Base-by-base conservation (phyloP, 768 basidiomycete species). In the Podaxis mareebaensis region DNA sequence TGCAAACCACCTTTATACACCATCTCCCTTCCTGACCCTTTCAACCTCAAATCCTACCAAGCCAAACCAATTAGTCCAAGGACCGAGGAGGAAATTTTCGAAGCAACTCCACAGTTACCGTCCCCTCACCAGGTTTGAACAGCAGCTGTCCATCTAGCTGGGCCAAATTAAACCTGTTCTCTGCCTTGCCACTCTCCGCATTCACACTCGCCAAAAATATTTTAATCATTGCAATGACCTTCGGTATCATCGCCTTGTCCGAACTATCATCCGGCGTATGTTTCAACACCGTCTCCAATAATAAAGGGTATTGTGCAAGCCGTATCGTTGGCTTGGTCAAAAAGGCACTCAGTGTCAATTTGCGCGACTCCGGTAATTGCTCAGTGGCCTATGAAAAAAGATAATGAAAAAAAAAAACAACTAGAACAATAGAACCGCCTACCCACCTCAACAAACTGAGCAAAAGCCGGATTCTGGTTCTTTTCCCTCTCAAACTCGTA, bases 401-500 rank as follows among this genome's bases (percentile, higher is more conserved):
- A 7, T 33, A 33, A 33, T 33, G 30, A 33, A 33, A 33, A 33
- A 30, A 26, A 20, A 51, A n/a, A 22, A 15, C 60, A 55, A 20
- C 39, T 20, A 48, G 22, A 51, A 54, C 26, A 28, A 39, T n/a
- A 51, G 49, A 58, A 30, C n/a, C 20, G 54, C 52, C 46, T 44
- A 81, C 86, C 57, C 67, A 94, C 95, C 82, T 99, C 97, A 33
- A 99, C 97, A 74, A 99, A 99, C 64, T 87, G 86, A 58, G 94
- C 91, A 77, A 99, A 99, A 12, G 88, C 91, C 5, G 91, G 85
- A 77, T 99, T 99, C 56, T 88, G 84, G 61, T 84, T 88, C 81
- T 98, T 99, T 82, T 99, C 97, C 82, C 93, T 96, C 81, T 99
- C 97, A 74, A 99, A 99, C 77, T 98, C 96, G 73, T 94, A 98